Percentiles rank a stretch among this genome's conserved stretches.
Conservation (phyloP, 2,329 filamentous ascomycete species). For the Cordyceps militaris region DNA sequence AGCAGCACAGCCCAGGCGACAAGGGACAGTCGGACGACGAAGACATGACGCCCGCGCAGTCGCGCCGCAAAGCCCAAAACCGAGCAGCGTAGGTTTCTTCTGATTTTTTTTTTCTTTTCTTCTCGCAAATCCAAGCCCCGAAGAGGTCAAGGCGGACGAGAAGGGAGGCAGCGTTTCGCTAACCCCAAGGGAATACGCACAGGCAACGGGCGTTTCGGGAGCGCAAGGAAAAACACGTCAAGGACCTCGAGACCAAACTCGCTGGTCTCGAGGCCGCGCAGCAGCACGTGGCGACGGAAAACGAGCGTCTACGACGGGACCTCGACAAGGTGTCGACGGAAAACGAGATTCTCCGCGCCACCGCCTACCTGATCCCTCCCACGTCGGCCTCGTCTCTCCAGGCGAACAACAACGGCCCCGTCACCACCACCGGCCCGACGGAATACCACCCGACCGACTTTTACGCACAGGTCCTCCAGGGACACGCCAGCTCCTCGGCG, state of each 20-base stretch:
- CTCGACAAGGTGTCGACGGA: constrained; percentile 80
- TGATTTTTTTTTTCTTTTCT: too few species aligned
- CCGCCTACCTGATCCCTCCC: constrained; percentile 39
- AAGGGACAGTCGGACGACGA: constrained; percentile 39
- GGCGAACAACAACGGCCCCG: neutral
- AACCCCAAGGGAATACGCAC: neutral
- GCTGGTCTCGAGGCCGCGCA: constrained; percentile 68
- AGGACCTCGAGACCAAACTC: constrained; percentile 84
- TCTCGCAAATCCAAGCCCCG: too few species aligned
- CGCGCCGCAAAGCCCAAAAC: constrained; percentile 54
- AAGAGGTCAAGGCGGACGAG: too few species aligned
- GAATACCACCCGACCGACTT: constrained; percentile 67
- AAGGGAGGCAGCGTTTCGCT: too few species aligned
- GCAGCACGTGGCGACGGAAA: constrained; percentile 67
- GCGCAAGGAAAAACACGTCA: constrained; percentile 89
- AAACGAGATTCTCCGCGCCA: constrained; percentile 86
- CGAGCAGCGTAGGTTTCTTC: constrained; percentile 49
- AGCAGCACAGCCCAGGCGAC: constrained; percentile 14
- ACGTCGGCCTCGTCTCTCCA: too few species aligned
- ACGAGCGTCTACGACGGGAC: constrained; percentile 77
- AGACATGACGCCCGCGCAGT: constrained; percentile 51
- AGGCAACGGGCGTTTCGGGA: constrained; percentile 96
- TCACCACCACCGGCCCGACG: constrained; percentile 56
- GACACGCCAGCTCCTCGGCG: constrained; percentile 41
- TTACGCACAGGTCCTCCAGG: constrained; percentile 54